Conservation (phyloP, 768 basidiomycete species). For the Hebeloma cylindrosporum region DNA sequence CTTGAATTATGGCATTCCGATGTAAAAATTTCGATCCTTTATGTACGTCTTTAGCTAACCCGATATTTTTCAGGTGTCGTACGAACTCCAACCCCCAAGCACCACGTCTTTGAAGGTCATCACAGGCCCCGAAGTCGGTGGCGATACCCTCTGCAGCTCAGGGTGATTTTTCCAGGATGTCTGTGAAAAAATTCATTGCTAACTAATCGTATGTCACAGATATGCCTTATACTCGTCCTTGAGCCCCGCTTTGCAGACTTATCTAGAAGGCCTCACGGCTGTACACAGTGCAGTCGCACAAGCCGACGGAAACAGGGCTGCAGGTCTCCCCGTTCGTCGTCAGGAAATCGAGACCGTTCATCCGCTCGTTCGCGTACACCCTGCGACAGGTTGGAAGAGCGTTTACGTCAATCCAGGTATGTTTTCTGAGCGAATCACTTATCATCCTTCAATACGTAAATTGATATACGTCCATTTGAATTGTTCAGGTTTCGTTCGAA, state of each 20-base stretch:
- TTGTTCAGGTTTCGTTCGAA: conserved; percentile 80
- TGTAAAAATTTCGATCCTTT: conserved; percentile 33
- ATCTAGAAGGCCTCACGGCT: conserved; percentile 71
- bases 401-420: conserved; percentile 77
- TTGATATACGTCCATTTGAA: too few relatives aligned
- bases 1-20: conserved; percentile 83
- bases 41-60: background rate
- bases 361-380: conserved; percentile 82
- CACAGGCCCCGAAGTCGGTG: conserved; percentile 68
- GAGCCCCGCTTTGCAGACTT: conserved; percentile 71
- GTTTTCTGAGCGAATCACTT: conserved; percentile 10
- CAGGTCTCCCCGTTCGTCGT: conserved; percentile 69
- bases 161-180: conserved; percentile 44
- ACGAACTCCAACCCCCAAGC: conserved; percentile 81
- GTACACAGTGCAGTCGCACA: conserved; percentile 79
- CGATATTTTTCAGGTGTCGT: conserved; percentile 47
- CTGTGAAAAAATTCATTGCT: background rate
- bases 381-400: conserved; percentile 82
- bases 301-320: conserved; percentile 70
- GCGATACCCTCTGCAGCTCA: conserved; percentile 81
- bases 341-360: conserved; percentile 69
- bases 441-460: background rate
- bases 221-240: conserved; percentile 84
- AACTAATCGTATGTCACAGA: conserved; percentile 31
- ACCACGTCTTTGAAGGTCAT: conserved; percentile 76